Evolutionary conservation across 23 red algal genomes (phyloP), one percentile per base, ranked within the genome.

Genomic region (Rhodosorus marinus): DNA sequence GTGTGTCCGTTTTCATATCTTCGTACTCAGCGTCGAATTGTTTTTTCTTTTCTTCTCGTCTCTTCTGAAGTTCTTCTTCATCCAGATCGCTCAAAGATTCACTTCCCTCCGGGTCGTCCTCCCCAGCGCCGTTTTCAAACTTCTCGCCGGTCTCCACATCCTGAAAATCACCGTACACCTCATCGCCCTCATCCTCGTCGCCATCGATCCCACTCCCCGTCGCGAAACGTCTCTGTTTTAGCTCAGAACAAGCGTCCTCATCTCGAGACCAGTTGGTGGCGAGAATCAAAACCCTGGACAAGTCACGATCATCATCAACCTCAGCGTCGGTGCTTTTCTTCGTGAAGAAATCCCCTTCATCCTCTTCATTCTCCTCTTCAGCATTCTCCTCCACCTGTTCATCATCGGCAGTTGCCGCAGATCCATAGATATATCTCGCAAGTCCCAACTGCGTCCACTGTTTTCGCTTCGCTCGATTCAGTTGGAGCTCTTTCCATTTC

Each of bases 101-200:
- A n/a, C n/a, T n/a, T n/a, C n/a, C n/a, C n/a, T n/a, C n/a, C n/a
- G n/a, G n/a, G n/a, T 34, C 7, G n/a, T 56, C 65, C 33, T 45
- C 42, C 3, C 21, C 7, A 15, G 14, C 61, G 23, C 14, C 40
- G 23, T 17, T 4, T 29, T 51, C 15, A 5, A 56, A 51, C 45
- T 24, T 51, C 33, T 66, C 51, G 3, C 75, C 60, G 35, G 75
- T 66, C 47, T 82, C 77, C 20, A 82, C 59, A 26, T 82, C 77
- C 42, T 82, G 66, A 43, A 82, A 82, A 69, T 66, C 66, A 1
- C 77, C 77, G 49, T 82, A 60, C 57, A 26, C 66, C 48, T 30
- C 47, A 35, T 21, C 7, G 14, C 48, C 42, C 14, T 17, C 32
- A 52, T 50, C 26, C 0, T 24, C 51, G 7, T 26, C 36, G 27